phyloP scores from a whole-genome alignment of 805 yeast species.

The Citeromyces matritensis region DNA sequence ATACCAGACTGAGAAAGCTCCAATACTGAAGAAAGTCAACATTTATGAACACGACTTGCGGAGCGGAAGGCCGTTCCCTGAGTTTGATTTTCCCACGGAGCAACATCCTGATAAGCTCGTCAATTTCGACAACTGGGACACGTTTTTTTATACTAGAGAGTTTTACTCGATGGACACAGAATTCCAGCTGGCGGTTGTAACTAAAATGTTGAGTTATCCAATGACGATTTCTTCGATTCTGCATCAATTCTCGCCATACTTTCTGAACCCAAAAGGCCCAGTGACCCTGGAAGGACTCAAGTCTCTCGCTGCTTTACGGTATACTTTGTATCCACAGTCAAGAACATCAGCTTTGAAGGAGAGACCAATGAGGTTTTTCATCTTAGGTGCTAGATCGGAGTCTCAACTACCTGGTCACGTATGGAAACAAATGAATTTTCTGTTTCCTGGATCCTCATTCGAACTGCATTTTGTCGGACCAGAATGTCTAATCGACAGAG shows the following conservation, averaged over 20 bases:
- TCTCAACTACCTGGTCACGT: slow-evolving; percentile 87
- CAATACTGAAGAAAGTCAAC: slow-evolving; percentile 72
- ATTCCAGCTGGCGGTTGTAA: slow-evolving; percentile 87
- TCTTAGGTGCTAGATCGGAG: slow-evolving; percentile 87
- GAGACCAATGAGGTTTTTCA: slow-evolving; percentile 78
- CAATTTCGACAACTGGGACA: slow-evolving; percentile 81
- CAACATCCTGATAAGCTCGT: slow-evolving; percentile 65
- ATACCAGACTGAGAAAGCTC: slow-evolving; percentile 50
- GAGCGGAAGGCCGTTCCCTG: slow-evolving; percentile 89
- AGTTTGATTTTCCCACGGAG: slow-evolving; percentile 79
- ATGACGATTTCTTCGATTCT: slow-evolving; percentile 73
- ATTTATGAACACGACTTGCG: slow-evolving; percentile 90
- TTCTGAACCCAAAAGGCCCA: slow-evolving; percentile 72
- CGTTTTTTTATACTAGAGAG: slow-evolving; percentile 82
- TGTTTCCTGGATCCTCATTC: slow-evolving; percentile 71
- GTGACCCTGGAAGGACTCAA: slow-evolving; percentile 85
- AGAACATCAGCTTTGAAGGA: slow-evolving; percentile 53
- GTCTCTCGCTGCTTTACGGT: slow-evolving; percentile 83
- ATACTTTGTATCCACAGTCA: slow-evolving; percentile 70
- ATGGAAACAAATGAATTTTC: slow-evolving; percentile 83
- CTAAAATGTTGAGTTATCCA: slow-evolving; percentile 90
- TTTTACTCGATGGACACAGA: slow-evolving; percentile 95
- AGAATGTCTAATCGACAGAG: slow-evolving; percentile 68
- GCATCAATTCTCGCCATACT: slow-evolving; percentile 79
- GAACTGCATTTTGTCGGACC: slow-evolving; percentile 93